Conservation (phyloP, 75 land plant species). For the Cryptomeria japonica region DNA sequence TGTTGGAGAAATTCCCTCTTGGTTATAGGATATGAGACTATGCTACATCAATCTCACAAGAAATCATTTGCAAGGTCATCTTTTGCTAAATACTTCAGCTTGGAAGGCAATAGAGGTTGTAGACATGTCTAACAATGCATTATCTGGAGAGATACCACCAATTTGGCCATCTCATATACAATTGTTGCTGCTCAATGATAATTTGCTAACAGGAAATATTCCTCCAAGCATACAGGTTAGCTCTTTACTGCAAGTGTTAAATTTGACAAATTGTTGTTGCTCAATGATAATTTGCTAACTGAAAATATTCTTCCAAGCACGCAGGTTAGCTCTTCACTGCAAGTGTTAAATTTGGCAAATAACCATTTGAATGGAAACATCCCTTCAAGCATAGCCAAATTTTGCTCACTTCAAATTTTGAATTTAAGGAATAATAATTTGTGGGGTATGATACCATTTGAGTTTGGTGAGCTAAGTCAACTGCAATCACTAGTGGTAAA, state of each 20-base stretch:
- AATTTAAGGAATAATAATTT: no score
- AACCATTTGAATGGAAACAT: not conserved
- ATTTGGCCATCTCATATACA: not conserved
- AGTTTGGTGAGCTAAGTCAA: not conserved
- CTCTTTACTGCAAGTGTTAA: not conserved
- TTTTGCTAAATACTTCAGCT: not conserved
- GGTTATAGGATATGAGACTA: not conserved
- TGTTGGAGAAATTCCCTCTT: not conserved
- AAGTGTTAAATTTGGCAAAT: not conserved
- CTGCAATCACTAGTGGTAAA: not conserved
- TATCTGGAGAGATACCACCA: not conserved
- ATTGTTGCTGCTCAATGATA: not conserved
- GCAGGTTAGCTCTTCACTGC: not conserved
- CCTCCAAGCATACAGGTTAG: not conserved
- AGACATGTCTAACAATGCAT: not conserved
- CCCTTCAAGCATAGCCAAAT: no score
- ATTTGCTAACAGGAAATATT: not conserved
- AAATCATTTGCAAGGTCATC: not conserved
- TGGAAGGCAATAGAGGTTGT: not conserved
- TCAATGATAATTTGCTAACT: not conserved
- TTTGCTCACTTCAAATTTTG: no score
- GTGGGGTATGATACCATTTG: no score
- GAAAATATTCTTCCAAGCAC: not conserved
- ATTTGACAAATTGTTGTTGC: not conserved
- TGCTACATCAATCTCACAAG: not conserved